Base-by-base conservation (phyloP, 2,329 filamentous ascomycete genomes). In the Emydomyces testavorans region DNA sequence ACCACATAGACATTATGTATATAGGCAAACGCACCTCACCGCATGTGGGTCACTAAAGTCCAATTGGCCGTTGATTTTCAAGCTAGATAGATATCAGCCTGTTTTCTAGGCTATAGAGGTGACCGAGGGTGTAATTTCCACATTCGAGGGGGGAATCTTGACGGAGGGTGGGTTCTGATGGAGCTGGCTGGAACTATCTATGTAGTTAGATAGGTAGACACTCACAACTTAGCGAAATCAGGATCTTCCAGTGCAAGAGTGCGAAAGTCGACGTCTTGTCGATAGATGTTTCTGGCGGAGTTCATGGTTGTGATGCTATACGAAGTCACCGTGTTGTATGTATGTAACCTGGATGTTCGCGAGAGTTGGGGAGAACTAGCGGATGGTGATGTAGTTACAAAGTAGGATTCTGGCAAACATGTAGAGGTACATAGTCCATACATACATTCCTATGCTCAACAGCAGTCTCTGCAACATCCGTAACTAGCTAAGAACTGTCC, bases 41-140 rank as follows among this genome's bases (percentile, higher is more conserved):
- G 85, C 79, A 42, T 74, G 69, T 3, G 89, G 83, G 58, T 94
- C 76, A 44, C 78, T 81, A 58, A 96, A 96, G 66, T 95, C 80
- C 21, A 94, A 71, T 54, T 82, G 78, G 6, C 71, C 72, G 51
- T 76, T 76, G 42, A 64, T 53, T 56, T 72, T 76, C 26, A 78
- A 58, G 49, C 74, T 77, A 53, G 2, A 18, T 13, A 18, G 20
- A 15, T 20, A 35, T 39, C 37, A 47, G 44, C 20, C 26, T 24
- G 21, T 6, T 8, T 32, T 28, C 6, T 42, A 10, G 20, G 13
- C 23, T 36, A 10, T 8, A 13, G n/a, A 28, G 20, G 7, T 16
- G 15, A 23, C 4, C 4, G 13, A 23, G 36, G 10, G 10, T 20
- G 38, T 42, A 23, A 34, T 43, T 23, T 43, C 29, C 40, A 43